Evolutionary conservation across 1,139 yeast genomes (phyloP).

Genomic region (Yamadazyma oceani): DNA sequence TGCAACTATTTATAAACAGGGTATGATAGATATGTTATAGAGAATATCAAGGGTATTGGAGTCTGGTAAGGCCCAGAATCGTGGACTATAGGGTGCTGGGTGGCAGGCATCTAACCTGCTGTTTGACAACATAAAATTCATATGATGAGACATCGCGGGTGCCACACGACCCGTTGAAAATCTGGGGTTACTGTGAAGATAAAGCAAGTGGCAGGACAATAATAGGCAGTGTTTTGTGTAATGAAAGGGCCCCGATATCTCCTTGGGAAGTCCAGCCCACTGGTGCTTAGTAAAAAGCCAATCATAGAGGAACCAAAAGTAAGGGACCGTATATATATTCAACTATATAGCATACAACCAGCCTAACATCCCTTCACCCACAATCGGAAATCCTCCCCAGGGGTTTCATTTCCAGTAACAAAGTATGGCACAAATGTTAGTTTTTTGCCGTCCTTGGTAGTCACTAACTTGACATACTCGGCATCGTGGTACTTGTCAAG

Average conservation of each 20-base stretch:
- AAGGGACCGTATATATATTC: too few relatives aligned
- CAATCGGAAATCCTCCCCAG: conserved; percentile 20
- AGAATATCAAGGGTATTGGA: not conserved
- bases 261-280: not conserved
- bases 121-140: not conserved
- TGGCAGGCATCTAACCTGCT: too few relatives aligned
- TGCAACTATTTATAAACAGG: too few relatives aligned
- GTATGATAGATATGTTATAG: not conserved
- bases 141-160: not conserved
- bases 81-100: too few relatives aligned
- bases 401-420: conserved; percentile 18
- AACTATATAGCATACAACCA: too few relatives aligned
- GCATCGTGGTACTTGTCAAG: conserved; percentile 5
- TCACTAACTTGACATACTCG: conserved; percentile 8
- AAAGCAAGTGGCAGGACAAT: too few relatives aligned
- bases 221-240: not conserved
- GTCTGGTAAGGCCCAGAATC: too few relatives aligned
- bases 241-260: not conserved
- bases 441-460: conserved; percentile 7
- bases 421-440: conserved; percentile 19
- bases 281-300: too few relatives aligned
- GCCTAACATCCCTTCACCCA: conserved; percentile 12
- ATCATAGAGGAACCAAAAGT: too few relatives aligned
- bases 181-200: too few relatives aligned
- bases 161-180: not conserved